Evolutionary conservation across 2,329 filamentous ascomycete genomes (phyloP).

Genomic region (Aspergillus floridensis): DNA sequence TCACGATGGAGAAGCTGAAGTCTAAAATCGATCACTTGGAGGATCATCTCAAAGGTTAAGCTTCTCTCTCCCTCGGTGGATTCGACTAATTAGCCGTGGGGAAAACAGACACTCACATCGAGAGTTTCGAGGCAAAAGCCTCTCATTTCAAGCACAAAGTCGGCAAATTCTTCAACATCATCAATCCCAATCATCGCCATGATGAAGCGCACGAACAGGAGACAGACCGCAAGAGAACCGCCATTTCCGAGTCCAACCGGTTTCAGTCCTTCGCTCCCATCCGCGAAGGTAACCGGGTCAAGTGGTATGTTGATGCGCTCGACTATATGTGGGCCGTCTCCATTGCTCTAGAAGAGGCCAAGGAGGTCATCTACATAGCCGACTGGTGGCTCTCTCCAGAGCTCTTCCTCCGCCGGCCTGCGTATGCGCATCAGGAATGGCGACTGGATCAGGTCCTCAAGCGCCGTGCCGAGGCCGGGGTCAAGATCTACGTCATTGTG

Average conservation of each 20-base stretch:
- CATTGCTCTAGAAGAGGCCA: constrained; percentile 80
- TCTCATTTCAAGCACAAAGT: constrained; percentile 61
- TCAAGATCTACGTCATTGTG: constrained; percentile 90
- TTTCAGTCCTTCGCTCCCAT: constrained; percentile 91
- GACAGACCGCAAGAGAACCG: constrained; percentile 76
- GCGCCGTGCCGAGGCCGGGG: constrained; percentile 82
- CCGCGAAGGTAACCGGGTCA: constrained; percentile 78
- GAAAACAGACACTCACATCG: constrained; percentile 34
- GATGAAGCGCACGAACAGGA: constrained; percentile 86
- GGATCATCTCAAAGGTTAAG: constrained; percentile 28
- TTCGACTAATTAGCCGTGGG: constrained; percentile 1
- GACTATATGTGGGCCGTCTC: constrained; percentile 97
- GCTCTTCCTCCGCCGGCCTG: constrained; percentile 77
- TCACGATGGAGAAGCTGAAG: constrained; percentile 28
- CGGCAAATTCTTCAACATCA: constrained; percentile 63
- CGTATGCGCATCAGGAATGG: constrained; percentile 79
- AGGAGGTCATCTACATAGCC: constrained; percentile 90
- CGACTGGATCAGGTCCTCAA: constrained; percentile 84
- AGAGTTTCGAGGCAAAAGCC: constrained; percentile 52
- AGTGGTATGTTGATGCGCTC: constrained; percentile 95
- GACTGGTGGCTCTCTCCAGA: constrained; percentile 98
- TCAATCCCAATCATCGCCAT: constrained; percentile 87
- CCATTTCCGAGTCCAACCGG: constrained; percentile 70
- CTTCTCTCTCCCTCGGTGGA: neutral
- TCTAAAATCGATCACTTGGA: constrained; percentile 26